Evolutionary conservation across 148 eudicot species (phyloP).

Genomic region (Rhododendron henanense): DNA sequence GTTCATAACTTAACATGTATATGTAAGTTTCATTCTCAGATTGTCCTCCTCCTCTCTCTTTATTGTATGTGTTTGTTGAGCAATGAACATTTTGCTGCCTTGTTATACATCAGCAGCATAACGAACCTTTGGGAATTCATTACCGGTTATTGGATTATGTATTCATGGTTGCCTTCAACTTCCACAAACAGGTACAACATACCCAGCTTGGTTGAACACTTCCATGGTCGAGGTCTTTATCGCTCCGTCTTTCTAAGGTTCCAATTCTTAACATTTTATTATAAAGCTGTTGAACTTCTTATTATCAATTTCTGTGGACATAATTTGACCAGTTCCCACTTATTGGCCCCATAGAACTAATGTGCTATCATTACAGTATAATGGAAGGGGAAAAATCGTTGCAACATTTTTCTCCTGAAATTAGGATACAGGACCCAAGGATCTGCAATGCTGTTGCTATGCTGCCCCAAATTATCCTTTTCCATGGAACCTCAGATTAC

Average conservation of each 20-base stretch:
- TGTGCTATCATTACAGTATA: conserved; percentile 45
- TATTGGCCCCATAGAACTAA: conserved; percentile 2
- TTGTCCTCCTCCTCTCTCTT: background rate
- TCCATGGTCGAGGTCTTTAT: conserved; percentile 78
- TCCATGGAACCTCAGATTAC: conserved; percentile 77
- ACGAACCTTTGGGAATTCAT: background rate
- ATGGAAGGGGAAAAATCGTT: conserved; percentile 92
- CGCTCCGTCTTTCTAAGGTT: conserved; percentile 89
- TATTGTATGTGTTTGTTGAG: background rate
- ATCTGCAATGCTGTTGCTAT: conserved; percentile 43
- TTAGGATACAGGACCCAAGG: conserved; percentile 53
- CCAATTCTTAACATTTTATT: background rate
- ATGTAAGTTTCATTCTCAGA: background rate
- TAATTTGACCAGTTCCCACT: background rate
- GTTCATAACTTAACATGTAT: background rate
- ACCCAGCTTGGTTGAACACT: conserved; percentile 74
- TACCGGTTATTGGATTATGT: background rate
- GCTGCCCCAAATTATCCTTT: conserved; percentile 72
- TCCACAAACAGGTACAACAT: conserved; percentile 62
- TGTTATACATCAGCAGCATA: background rate
- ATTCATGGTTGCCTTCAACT: background rate
- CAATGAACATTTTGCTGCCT: background rate
- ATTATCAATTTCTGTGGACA: background rate
- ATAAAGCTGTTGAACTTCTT: background rate
- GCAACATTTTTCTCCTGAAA: conserved; percentile 70